Base-by-base conservation (phyloP, 2,329 filamentous ascomycete genomes). In the Penicillium polonicum region DNA sequence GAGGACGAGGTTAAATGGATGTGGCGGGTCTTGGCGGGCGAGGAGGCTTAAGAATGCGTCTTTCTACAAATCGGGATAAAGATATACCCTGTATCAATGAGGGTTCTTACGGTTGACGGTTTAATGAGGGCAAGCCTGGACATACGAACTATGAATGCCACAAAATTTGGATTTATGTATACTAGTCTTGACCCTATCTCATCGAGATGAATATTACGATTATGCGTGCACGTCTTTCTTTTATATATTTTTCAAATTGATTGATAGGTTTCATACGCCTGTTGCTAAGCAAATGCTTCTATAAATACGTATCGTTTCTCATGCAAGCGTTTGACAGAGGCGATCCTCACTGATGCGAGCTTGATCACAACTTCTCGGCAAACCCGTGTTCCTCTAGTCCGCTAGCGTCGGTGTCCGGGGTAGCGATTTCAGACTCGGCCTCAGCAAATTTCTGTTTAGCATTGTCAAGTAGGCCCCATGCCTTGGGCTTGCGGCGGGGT, bases 401-500 rank as follows among this genome's bases (percentile, higher is more conserved):
- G 52, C 74, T 72, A 3, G 80, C 80, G 52, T 78, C 77, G 2
- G 79, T 81, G 58, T 83, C 80, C 2, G 81, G 74, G 23, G 82
- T 78, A 5, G 81, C 72, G 33, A 80, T 74, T 8, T 80, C 82
- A 45, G 84, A 81, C 41, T 77, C 72, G 2, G 78, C 77, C 54
- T 83, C 80, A 8, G 74, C 76, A 21, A 79, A 76, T 53, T 80
- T 79, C 58, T 80, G 73, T 38, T 70, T 74, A 15, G 74, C 72
- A 58, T 82, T 78, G 53, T 82, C 76, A 21, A 89, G 78, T 56
- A 82, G 83, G 43, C 83, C 84, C 80, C 88, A 95, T 1, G 84
- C 82, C 13, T 85, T 81, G 38, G 83, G 81, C 71, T 92, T 92
- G 65, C 87, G 88, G 72, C 82, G 88, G 29, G 75, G 70, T 53